Conservation (phyloP, 768 basidiomycete genomes). For the Kwoniella sp. region DNA sequence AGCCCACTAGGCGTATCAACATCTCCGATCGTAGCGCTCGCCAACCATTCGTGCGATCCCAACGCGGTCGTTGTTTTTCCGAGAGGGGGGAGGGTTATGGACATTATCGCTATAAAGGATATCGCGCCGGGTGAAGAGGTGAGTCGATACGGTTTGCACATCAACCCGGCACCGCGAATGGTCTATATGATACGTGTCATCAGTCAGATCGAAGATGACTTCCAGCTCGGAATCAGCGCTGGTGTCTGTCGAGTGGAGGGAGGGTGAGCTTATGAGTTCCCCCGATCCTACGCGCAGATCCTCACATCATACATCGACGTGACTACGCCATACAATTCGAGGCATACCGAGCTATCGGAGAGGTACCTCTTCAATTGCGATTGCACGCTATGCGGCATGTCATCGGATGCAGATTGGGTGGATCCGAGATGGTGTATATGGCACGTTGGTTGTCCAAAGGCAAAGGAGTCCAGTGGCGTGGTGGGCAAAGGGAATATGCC, state of each 20-base stretch:
- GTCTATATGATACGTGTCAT: neutral
- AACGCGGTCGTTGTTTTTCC: constrained; percentile 94
- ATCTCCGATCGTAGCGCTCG: constrained; percentile 74
- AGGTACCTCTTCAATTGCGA: constrained; percentile 78
- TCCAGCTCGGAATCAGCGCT: neutral
- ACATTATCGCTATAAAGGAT: constrained; percentile 70
- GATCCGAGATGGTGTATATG: constrained; percentile 72
- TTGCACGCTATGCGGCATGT: constrained; percentile 65
- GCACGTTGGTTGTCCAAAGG: constrained; percentile 32
- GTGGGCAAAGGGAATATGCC: constrained; percentile 29
- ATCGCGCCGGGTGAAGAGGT: constrained; percentile 75
- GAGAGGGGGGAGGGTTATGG: constrained; percentile 61
- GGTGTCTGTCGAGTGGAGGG: no score
- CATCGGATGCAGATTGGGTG: constrained; percentile 35
- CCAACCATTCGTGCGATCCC: constrained; percentile 67
- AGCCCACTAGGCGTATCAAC: constrained; percentile 82
- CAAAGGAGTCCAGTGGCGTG: neutral
- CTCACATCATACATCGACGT: constrained; percentile 83
- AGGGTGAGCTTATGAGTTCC: no score
- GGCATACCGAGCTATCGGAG: constrained; percentile 66
- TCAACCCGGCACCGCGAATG: no score
- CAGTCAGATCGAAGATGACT: neutral
- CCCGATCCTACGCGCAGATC: constrained; percentile 63
- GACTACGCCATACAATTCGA: constrained; percentile 65
- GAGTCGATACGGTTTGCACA: constrained; percentile 19